A percentile compares a stretch with the other conserved stretches of the same genome.
Conservation (phyloP, 1,284 basidiomycete species). For the Schizopora paradoxa region DNA sequence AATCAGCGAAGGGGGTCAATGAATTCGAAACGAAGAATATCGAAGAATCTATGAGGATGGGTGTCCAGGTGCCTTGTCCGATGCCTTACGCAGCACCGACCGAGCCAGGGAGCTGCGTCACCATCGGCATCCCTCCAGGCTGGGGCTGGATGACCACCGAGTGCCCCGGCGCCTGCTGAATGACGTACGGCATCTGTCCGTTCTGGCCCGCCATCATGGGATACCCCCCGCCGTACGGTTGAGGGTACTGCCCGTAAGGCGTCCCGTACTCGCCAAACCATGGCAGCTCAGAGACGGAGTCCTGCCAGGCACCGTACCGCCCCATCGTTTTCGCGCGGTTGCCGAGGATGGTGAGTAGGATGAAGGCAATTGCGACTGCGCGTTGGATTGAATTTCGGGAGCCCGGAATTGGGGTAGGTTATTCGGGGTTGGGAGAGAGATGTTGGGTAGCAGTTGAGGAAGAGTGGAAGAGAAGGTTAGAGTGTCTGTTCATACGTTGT, state of each 20-base stretch:
- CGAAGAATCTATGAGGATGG: no score
- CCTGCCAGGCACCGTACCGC: slow-evolving; percentile 40
- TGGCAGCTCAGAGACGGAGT: slow-evolving; percentile 45
- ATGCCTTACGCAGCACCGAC: slow-evolving; percentile 24
- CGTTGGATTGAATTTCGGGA: no score
- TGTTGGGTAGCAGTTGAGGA: no score
- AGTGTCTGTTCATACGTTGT: slow-evolving; percentile 29
- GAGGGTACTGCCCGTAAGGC: slow-evolving; percentile 5
- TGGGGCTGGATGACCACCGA: slow-evolving; percentile 69
- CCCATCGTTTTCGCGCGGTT: slow-evolving; percentile 40
- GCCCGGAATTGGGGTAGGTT: background rate
- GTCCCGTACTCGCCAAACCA: slow-evolving; percentile 43
- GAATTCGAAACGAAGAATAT: no score
- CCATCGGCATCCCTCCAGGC: slow-evolving; percentile 50
- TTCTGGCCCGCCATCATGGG: slow-evolving; percentile 16
- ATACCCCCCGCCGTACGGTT: slow-evolving; percentile 22
- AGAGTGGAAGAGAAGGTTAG: no score
- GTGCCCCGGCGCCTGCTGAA: slow-evolving; percentile 52
- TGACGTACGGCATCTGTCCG: slow-evolving; percentile 24
- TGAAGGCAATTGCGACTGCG: slow-evolving; percentile 41
- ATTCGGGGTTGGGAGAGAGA: background rate
- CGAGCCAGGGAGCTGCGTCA: slow-evolving; percentile 54
- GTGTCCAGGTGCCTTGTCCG: slow-evolving; percentile 1
- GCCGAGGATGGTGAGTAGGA: slow-evolving; percentile 39
- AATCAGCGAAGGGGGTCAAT: background rate